These are phyloP conservation scores for Raddia distichophylla DNA, from an alignment of 176 grass and related monocot species.

Conservation along the genomic window DNA sequence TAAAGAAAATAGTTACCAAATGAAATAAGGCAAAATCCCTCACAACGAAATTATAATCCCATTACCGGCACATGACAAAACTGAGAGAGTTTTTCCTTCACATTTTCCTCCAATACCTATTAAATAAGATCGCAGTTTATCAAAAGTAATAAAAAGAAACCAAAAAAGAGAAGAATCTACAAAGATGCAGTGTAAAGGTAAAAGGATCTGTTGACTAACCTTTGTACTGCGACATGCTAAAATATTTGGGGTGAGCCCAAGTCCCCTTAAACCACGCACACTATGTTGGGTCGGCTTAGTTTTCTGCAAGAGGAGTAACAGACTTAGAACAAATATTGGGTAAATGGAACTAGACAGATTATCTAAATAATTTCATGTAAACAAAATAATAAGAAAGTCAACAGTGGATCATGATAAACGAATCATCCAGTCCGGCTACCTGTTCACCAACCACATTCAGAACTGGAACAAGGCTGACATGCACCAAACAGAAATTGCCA, in stretches of 20 bases:
- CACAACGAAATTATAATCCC: constrained; percentile 9
- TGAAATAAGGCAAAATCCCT: background rate
- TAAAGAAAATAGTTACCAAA: background rate
- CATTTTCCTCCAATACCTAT: constrained; percentile 67
- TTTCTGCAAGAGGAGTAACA: constrained; percentile 54
- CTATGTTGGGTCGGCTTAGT: constrained; percentile 91
- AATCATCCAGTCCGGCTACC: constrained; percentile 42
- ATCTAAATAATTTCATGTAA: constrained; percentile 2
- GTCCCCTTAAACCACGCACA: constrained; percentile 75
- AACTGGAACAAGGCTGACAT: constrained; percentile 91
- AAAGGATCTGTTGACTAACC: constrained; percentile 37
- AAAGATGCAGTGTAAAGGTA: background rate
- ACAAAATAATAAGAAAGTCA: background rate
- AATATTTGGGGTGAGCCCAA: constrained; percentile 79
- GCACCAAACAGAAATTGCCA: constrained; percentile 80
- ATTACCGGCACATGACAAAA: constrained; percentile 89
- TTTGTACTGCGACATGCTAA: constrained; percentile 79
- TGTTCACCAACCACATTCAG: constrained; percentile 86
- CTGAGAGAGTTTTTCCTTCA: constrained; percentile 84
- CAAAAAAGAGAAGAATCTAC: constrained; percentile 21
- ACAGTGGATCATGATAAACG: constrained; percentile 5
- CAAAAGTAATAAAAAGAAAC: constrained; percentile 7
- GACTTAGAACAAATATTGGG: constrained; percentile 3
- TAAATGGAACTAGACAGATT: background rate
- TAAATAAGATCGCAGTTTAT: constrained; percentile 23